Conservation (phyloP, 768 basidiomycete species). For the Xerocomus spinulosus region DNA sequence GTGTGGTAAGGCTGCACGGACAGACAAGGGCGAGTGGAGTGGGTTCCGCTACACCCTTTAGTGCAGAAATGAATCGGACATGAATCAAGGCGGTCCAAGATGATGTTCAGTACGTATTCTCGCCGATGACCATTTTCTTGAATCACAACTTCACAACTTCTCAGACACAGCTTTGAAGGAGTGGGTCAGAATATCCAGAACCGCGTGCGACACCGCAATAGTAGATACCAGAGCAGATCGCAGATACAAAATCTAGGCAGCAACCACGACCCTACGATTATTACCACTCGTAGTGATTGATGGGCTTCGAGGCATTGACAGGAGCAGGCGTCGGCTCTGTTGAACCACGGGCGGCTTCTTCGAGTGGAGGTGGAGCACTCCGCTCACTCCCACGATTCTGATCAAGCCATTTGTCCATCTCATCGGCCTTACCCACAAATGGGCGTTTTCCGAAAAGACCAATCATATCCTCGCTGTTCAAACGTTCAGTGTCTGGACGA, state of each 20-base stretch:
- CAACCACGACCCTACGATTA: slow-evolving; percentile 1
- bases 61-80: no score
- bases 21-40: slow-evolving; percentile 65
- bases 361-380: slow-evolving; percentile 63
- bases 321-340: slow-evolving; percentile 45
- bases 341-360: slow-evolving; percentile 39
- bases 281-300: slow-evolving; percentile 28
- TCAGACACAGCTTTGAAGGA: no score
- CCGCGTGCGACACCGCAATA: no score
- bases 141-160: no score
- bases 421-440: slow-evolving; percentile 71
- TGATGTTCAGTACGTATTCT: no score
- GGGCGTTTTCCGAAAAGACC: slow-evolving; percentile 76
- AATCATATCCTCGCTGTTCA: slow-evolving; percentile 80
- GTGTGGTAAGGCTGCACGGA: slow-evolving; percentile 55
- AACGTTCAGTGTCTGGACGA: background rate
- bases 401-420: slow-evolving; percentile 98
- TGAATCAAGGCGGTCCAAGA: no score
- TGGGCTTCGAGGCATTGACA: slow-evolving; percentile 39
- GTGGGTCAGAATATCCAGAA: no score
- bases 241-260: slow-evolving; percentile 18
- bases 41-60: slow-evolving; percentile 69
- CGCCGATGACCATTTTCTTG: no score
- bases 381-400: slow-evolving; percentile 58
- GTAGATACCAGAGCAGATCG: slow-evolving; percentile 43